Evolutionary conservation across 106 monocot species (phyloP).

Genomic region (Allium sativum): DNA sequence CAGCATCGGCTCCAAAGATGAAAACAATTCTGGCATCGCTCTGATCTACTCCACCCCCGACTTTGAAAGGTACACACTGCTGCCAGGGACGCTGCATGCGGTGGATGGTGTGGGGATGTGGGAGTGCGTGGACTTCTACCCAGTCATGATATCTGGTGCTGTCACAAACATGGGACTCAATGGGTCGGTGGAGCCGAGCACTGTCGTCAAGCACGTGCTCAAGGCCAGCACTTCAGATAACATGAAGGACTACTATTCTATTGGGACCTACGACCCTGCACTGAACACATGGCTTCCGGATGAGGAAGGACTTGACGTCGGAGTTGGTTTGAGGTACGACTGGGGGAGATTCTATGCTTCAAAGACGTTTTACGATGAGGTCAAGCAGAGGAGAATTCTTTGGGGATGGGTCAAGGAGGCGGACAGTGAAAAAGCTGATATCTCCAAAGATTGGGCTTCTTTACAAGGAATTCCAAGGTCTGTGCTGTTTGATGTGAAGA

Average conservation of each 20-base stretch:
- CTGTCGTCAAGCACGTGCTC: slow-evolving; percentile 36
- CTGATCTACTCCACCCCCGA: slow-evolving; percentile 67
- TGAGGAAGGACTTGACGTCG: slow-evolving; percentile 34
- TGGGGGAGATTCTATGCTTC: slow-evolving; percentile 66
- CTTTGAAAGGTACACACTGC: slow-evolving; percentile 49
- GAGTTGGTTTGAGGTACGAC: slow-evolving; percentile 54
- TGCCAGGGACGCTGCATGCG: slow-evolving; percentile 34
- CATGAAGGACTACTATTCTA: slow-evolving; percentile 42
- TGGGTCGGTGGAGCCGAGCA: slow-evolving; percentile 22
- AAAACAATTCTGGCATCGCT: slow-evolving; percentile 26
- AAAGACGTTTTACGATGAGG: slow-evolving; percentile 57
- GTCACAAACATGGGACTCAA: slow-evolving; percentile 35
- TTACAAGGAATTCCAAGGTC: slow-evolving; percentile 47
- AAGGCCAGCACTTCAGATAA: slow-evolving; percentile 63
- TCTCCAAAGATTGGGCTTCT: slow-evolving; percentile 61
- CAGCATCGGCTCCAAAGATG: slow-evolving; percentile 33
- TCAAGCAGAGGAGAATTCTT: slow-evolving; percentile 29
- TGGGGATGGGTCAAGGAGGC: slow-evolving; percentile 70
- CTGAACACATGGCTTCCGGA: slow-evolving; percentile 32
- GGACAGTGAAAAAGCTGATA: slow-evolving; percentile 48
- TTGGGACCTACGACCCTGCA: slow-evolving; percentile 25
- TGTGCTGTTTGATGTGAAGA: slow-evolving; percentile 40
- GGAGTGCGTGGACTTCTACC: slow-evolving; percentile 96
- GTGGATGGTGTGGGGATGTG: slow-evolving; percentile 73
- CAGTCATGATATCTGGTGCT: slow-evolving; percentile 23